A percentile compares a stretch with the other conserved stretches of the same genome.
These are phyloP conservation scores for Citrullus amarus DNA, from an alignment of 306 rosid genomes.

Conservation along the genomic window DNA sequence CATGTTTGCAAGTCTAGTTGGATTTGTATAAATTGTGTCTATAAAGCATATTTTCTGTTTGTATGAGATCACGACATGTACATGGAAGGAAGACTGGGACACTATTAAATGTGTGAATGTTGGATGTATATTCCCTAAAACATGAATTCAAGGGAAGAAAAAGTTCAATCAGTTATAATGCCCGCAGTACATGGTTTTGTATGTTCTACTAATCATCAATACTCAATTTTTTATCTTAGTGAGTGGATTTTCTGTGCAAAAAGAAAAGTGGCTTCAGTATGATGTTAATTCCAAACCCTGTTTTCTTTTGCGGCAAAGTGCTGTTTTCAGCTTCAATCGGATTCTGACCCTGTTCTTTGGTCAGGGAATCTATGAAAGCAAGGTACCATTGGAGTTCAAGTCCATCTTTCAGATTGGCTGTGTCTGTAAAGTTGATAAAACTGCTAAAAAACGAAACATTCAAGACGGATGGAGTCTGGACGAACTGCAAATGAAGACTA, in stretches of 20 bases:
- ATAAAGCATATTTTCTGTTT: background rate
- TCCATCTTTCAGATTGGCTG: constrained; percentile 79
- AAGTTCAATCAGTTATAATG: background rate
- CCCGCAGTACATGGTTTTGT: background rate
- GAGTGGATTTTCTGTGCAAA: background rate
- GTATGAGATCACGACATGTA: background rate
- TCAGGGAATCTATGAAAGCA: constrained; percentile 94
- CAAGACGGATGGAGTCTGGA: constrained; percentile 67
- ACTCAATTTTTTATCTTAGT: background rate
- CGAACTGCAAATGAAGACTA: constrained; percentile 88
- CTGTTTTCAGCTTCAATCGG: constrained; percentile 9
- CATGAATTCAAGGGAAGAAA: background rate
- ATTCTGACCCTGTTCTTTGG: constrained; percentile 15
- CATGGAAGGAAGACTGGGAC: background rate
- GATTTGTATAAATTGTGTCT: background rate
- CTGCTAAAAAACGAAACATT: constrained; percentile 50
- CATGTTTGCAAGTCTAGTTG: background rate
- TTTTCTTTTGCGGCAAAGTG: background rate
- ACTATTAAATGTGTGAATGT: background rate
- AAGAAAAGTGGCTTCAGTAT: background rate
- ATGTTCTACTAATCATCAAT: background rate
- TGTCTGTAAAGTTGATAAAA: constrained; percentile 85
- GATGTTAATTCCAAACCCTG: background rate
- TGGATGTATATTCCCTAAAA: background rate
- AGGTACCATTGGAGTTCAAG: constrained; percentile 59